Conservation (phyloP, 108 stramenopile species). For the Nannochloropsis gaditana region DNA sequence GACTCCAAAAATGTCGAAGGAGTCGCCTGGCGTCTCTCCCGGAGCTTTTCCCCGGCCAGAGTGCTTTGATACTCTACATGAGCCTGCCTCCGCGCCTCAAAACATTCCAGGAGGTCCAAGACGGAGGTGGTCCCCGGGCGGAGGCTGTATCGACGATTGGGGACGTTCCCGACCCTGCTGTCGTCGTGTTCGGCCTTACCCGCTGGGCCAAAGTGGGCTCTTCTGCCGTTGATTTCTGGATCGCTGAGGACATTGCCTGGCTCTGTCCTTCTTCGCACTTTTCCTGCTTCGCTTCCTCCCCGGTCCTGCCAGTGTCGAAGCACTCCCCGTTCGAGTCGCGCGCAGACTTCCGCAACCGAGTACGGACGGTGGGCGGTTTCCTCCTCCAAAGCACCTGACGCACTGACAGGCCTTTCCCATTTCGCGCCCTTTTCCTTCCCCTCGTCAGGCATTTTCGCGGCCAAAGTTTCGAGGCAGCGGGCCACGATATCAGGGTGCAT, state of each 20-base stretch:
- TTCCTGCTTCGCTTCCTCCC: too few relatives aligned
- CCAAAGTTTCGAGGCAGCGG: constrained; percentile 32
- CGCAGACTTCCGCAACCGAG: not conserved
- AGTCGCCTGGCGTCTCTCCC: too few relatives aligned
- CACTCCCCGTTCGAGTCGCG: not conserved
- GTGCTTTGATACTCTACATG: not conserved
- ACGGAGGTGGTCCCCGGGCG: not conserved
- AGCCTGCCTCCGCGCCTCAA: not conserved
- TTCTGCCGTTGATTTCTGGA: too few relatives aligned
- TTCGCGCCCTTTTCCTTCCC: not conserved
- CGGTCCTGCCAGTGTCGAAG: too few relatives aligned
- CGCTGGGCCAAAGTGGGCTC: too few relatives aligned
- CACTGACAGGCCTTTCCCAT: not conserved
- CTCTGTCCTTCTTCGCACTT: too few relatives aligned
- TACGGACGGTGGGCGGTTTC: not conserved
- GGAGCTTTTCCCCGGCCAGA: not conserved
- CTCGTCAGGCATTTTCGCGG: not conserved
- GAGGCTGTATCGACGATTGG: too few relatives aligned
- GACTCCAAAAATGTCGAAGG: not conserved
- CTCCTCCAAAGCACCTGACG: not conserved
- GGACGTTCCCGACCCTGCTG: too few relatives aligned
- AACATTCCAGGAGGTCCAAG: not conserved
- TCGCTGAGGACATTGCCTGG: too few relatives aligned
- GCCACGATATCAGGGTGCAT: constrained; percentile 48
- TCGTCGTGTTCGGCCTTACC: too few relatives aligned